Conservation (phyloP, 2,329 filamentous ascomycete species). For the Colletotrichum costaricense region DNA sequence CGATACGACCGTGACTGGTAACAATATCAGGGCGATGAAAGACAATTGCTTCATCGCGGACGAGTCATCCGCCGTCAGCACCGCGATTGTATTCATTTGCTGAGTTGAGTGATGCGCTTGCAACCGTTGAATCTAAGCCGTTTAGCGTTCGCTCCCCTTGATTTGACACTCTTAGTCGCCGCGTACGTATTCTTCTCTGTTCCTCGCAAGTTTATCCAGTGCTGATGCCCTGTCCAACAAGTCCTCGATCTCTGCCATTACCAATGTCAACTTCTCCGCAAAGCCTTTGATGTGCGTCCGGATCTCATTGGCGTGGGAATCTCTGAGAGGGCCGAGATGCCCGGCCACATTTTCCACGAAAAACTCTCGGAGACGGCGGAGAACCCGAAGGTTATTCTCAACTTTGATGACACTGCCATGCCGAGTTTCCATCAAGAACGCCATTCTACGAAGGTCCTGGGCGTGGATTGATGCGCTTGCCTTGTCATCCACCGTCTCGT, state of each 20-base stretch:
- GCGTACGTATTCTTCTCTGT: constrained; percentile 30
- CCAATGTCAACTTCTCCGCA: background rate
- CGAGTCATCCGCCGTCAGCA: constrained; percentile 25
- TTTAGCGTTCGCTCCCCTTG: background rate
- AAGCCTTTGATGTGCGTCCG: constrained; percentile 11
- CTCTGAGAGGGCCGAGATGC: background rate
- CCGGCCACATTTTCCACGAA: background rate
- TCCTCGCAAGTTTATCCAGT: constrained; percentile 20
- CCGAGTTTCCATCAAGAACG: constrained; percentile 22
- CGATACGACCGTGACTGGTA: constrained; percentile 29
- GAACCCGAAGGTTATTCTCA: constrained; percentile 21
- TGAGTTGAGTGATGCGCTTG: constrained; percentile 28
- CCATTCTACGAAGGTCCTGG: constrained; percentile 19
- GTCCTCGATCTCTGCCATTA: constrained; percentile 20
- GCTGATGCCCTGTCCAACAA: constrained; percentile 17
- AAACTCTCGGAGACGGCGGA: constrained; percentile 15
- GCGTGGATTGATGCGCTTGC: constrained; percentile 15
- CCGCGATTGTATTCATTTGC: constrained; percentile 24
- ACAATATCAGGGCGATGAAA: constrained; percentile 21
- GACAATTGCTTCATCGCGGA: constrained; percentile 29
- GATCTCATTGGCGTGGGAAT: background rate
- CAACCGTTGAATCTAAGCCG: constrained; percentile 25
- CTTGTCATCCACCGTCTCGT: background rate
- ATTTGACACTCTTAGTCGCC: background rate
- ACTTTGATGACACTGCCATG: constrained; percentile 7